Evolutionary conservation across 163 green algal species (phyloP).

Genomic region (Chloromonas sp.): DNA sequence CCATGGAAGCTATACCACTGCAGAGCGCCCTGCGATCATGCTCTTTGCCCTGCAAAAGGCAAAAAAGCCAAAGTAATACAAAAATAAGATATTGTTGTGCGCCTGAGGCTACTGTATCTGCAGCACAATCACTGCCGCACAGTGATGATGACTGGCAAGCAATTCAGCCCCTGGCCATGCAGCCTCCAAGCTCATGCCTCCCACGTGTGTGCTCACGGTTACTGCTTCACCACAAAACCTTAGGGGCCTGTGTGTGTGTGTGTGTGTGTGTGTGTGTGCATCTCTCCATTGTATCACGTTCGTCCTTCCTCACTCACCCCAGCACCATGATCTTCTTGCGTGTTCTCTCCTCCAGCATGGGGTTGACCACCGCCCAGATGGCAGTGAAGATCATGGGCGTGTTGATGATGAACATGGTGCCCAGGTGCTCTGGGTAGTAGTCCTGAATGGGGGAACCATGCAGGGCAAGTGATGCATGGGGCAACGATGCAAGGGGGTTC

Average conservation of each 20-base stretch:
- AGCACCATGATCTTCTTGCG: slow-evolving; percentile 67
- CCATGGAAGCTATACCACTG: too few relatives aligned
- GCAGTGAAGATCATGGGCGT: slow-evolving; percentile 68
- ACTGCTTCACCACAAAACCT: too few relatives aligned
- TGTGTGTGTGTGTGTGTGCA: too few relatives aligned
- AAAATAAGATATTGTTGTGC: neutral
- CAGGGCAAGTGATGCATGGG: too few relatives aligned
- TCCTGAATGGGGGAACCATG: slow-evolving; percentile 34
- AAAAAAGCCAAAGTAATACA: too few relatives aligned
- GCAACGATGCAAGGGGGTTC: too few relatives aligned
- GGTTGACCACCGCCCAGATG: slow-evolving; percentile 75
- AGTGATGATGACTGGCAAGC: neutral
- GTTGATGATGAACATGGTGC: slow-evolving; percentile 68
- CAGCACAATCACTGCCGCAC: neutral
- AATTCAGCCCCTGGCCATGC: neutral
- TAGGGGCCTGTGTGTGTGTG: too few relatives aligned
- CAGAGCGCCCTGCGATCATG: too few relatives aligned
- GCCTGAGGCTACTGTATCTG: neutral
- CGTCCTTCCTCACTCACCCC: neutral
- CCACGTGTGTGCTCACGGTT: too few relatives aligned
- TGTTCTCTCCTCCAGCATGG: slow-evolving; percentile 79
- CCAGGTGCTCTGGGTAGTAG: slow-evolving; percentile 85
- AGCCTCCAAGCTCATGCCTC: too few relatives aligned
- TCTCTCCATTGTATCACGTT: too few relatives aligned
- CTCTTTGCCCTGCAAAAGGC: too few relatives aligned